These are phyloP conservation scores for Ophiostoma triangulosporum DNA, from an alignment of 2,329 filamentous ascomycete species.

Conservation along the genomic window DNA sequence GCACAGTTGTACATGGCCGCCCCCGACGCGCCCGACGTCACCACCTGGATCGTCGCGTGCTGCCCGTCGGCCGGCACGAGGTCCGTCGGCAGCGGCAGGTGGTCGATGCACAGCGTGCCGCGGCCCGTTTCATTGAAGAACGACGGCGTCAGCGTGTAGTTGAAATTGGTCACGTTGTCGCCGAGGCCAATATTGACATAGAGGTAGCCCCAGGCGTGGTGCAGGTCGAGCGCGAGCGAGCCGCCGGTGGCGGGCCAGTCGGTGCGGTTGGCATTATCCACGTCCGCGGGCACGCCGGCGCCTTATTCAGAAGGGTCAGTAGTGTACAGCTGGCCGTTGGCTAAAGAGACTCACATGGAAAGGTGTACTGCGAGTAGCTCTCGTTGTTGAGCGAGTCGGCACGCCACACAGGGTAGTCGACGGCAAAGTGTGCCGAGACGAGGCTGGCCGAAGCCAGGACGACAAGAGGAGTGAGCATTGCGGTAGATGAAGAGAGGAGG, in stretches of 20 bases:
- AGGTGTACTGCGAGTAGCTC: conserved; percentile 34
- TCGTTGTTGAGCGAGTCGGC: conserved; percentile 30
- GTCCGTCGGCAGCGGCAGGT: conserved; percentile 38
- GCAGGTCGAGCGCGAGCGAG: conserved; percentile 32
- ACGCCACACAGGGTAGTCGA: conserved; percentile 36
- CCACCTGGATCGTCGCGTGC: conserved; percentile 54
- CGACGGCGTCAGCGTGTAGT: conserved; percentile 48
- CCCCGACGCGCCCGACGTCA: conserved; percentile 44
- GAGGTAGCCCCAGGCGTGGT: conserved; percentile 39
- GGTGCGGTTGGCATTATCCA: conserved; percentile 29
- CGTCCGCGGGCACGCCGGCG: conserved; percentile 30
- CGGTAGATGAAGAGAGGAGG: conserved; percentile 7
- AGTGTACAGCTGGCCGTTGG: background rate
- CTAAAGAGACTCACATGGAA: conserved; percentile 33
- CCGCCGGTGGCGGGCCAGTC: conserved; percentile 41
- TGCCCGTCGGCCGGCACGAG: conserved; percentile 44
- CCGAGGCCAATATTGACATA: conserved; percentile 38
- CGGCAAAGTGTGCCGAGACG: conserved; percentile 33
- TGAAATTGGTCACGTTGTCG: conserved; percentile 47
- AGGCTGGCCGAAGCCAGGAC: conserved; percentile 24
- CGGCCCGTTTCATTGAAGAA: conserved; percentile 45
- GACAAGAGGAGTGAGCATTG: conserved; percentile 18
- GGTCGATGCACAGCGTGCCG: conserved; percentile 52
- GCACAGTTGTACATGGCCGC: conserved; percentile 62
- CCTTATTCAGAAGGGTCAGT: conserved; percentile 24